Conservation (phyloP, 2,329 filamentous ascomycete species). For the Colletotrichum truncatum region DNA sequence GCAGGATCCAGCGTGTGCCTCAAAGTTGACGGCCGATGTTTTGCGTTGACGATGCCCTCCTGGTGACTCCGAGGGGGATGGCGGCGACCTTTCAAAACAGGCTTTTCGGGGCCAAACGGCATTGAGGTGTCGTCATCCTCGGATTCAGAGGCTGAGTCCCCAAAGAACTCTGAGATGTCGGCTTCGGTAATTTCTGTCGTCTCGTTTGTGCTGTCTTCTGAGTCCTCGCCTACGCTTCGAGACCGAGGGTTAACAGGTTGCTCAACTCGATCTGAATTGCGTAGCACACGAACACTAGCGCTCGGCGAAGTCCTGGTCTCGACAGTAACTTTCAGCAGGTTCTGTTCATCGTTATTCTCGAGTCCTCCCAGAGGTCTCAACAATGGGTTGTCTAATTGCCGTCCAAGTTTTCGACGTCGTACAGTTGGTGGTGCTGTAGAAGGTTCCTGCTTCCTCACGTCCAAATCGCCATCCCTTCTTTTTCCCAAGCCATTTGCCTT, state of each 20-base stretch:
- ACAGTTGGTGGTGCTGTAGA: not conserved
- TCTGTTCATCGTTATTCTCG: not conserved
- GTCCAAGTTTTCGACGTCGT: conserved; percentile 26
- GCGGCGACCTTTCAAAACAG: not conserved
- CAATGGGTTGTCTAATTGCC: conserved; percentile 5
- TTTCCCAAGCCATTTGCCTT: not conserved
- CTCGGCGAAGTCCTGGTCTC: not conserved
- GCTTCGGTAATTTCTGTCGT: conserved; percentile 25
- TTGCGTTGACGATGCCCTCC: not conserved
- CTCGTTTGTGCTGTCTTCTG: conserved; percentile 5
- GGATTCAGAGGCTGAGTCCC: conserved; percentile 7
- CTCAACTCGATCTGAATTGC: not conserved
- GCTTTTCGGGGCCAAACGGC: not conserved
- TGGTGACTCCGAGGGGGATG: not conserved
- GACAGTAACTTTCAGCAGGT: not conserved
- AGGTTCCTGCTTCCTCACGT: not conserved
- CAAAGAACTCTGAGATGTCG: conserved; percentile 22
- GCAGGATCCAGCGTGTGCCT: not conserved
- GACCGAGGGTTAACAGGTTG: not conserved
- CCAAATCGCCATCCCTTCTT: not conserved
- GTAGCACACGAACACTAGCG: not conserved
- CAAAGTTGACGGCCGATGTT: not conserved
- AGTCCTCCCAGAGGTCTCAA: not conserved
- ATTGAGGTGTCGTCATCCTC: not conserved
- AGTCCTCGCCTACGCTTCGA: not conserved